These are phyloP conservation scores for Fraxinus latifolia DNA, from an alignment of 305 asterid species.

Conservation along the genomic window DNA sequence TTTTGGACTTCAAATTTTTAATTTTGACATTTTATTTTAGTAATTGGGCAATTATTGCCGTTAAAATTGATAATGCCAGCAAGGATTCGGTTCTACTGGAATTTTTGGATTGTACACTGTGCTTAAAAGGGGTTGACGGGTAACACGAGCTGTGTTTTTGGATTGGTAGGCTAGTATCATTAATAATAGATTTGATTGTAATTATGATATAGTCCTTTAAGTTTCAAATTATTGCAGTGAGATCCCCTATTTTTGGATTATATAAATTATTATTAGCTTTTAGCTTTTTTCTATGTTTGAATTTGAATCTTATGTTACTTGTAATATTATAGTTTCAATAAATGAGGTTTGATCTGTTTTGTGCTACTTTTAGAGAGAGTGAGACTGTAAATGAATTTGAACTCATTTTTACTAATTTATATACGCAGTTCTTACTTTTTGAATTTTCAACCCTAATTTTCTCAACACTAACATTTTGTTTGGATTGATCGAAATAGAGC, in stretches of 20 bases:
- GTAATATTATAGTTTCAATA: neutral
- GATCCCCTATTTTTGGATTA: neutral
- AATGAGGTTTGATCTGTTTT: neutral
- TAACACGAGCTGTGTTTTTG: neutral
- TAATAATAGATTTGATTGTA: neutral
- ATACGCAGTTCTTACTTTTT: neutral
- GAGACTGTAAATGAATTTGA: neutral
- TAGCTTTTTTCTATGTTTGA: neutral
- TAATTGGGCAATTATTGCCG: conserved; percentile 38
- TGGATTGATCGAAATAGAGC: neutral
- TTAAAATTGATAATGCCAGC: conserved; percentile 37
- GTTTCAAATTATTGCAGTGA: neutral
- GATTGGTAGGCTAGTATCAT: conserved; percentile 22
- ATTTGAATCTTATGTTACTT: neutral
- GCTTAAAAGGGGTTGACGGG: neutral
- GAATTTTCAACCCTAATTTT: neutral
- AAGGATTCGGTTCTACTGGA: neutral
- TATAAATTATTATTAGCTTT: no score
- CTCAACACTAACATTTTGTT: neutral
- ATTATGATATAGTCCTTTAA: neutral
- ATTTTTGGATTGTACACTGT: conserved; percentile 9
- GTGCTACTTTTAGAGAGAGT: neutral
- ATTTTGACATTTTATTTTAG: conserved; percentile 16
- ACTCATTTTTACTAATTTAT: no score
- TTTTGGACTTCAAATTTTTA: conserved; percentile 29